Evolutionary conservation across 2,329 filamentous ascomycete species (phyloP).

Genomic region (Setomelanomma holmii): DNA sequence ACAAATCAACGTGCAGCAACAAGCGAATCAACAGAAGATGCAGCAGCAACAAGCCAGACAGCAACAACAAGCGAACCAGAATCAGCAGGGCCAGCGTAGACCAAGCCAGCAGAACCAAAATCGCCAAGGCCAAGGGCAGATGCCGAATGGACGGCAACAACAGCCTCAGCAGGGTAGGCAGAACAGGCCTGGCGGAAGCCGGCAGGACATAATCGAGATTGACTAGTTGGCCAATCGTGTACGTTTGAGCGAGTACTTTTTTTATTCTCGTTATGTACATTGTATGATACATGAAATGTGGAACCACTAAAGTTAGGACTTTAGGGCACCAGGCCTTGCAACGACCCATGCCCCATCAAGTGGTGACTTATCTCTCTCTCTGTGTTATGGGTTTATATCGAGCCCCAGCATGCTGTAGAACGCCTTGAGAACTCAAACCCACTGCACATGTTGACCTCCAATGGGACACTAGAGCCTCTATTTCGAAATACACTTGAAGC

Average conservation of each 20-base stretch:
- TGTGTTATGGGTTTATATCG: too few relatives aligned
- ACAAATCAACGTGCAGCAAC: constrained; percentile 6
- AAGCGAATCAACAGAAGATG: constrained; percentile 9
- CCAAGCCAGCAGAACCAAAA: not conserved
- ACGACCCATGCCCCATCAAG: too few relatives aligned
- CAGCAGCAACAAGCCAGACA: constrained; percentile 9
- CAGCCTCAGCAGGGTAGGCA: not conserved
- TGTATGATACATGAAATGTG: not conserved
- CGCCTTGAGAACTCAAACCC: too few relatives aligned
- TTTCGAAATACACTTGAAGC: too few relatives aligned
- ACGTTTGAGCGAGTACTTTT: not conserved
- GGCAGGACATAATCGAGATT: not conserved
- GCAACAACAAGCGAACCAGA: constrained; percentile 9
- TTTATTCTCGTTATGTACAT: not conserved
- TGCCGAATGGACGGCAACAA: not conserved
- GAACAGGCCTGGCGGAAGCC: not conserved
- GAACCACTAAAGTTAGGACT: too few relatives aligned
- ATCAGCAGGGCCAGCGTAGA: constrained; percentile 18
- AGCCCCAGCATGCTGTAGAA: too few relatives aligned
- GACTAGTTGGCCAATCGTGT: not conserved
- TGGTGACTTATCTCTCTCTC: too few relatives aligned
- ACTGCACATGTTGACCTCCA: too few relatives aligned
- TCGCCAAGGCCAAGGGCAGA: not conserved
- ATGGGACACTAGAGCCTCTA: too few relatives aligned
- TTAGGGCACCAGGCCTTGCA: not conserved